Percentiles rank a stretch among this genome's conserved stretches.
phyloP scores from a whole-genome alignment of 2,329 filamentous ascomycete species.

The Calonectria ilicicola region DNA sequence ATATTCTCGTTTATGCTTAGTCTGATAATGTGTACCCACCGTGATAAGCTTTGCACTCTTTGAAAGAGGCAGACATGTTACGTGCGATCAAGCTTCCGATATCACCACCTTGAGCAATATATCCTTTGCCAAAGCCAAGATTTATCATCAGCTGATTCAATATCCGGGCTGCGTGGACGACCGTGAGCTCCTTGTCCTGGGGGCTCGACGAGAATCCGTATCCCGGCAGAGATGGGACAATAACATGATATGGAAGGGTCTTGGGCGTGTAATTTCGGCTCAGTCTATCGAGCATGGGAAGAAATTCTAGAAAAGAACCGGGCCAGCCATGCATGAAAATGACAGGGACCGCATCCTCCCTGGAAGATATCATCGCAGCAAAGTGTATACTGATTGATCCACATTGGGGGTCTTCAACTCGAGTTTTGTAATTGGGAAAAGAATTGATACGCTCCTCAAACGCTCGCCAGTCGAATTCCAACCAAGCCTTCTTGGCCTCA shows the following conservation, averaged over 20 bases:
- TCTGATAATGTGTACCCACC: background rate
- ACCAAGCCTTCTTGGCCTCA: background rate
- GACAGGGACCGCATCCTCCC: slow-evolving; percentile 34
- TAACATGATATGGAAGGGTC: slow-evolving; percentile 66
- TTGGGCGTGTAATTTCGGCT: slow-evolving; percentile 58
- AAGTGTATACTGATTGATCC: slow-evolving; percentile 58
- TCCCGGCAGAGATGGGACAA: slow-evolving; percentile 67
- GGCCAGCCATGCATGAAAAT: slow-evolving; percentile 10
- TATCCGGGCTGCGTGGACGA: slow-evolving; percentile 47
- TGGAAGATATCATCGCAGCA: slow-evolving; percentile 64
- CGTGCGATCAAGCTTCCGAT: slow-evolving; percentile 54
- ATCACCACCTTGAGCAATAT: slow-evolving; percentile 69
- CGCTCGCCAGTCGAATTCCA: background rate
- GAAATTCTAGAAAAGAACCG: slow-evolving; percentile 6
- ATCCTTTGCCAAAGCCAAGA: slow-evolving; percentile 62
- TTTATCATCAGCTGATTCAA: slow-evolving; percentile 64
- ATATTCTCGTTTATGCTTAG: background rate
- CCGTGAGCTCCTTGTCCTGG: slow-evolving; percentile 51
- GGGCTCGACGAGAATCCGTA: slow-evolving; percentile 64
- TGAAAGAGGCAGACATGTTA: background rate
- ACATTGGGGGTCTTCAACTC: background rate
- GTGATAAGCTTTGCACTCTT: background rate
- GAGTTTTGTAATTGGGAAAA: background rate
- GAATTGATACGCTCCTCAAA: background rate
- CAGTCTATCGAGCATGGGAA: background rate